Conservation (phyloP, 305 asterid genomes). For the Solanum hybrid region DNA sequence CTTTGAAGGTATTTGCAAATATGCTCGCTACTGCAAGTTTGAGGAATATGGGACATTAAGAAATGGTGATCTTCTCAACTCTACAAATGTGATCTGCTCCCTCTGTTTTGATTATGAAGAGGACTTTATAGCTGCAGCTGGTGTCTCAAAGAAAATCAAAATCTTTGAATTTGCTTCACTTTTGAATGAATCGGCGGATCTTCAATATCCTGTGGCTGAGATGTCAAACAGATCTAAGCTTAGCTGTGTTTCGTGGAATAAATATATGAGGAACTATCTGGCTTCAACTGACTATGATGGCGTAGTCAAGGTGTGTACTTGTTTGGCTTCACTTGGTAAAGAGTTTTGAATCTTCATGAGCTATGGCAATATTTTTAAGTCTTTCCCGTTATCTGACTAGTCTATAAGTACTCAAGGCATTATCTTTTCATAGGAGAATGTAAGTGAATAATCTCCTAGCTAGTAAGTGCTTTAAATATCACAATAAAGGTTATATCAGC, state of each 20-base stretch:
- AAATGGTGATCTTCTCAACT: constrained; percentile 23
- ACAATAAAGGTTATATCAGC: neutral
- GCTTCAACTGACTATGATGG: constrained; percentile 48
- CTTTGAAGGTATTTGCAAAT: constrained; percentile 38
- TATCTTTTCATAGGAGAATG: neutral
- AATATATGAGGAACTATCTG: constrained; percentile 35
- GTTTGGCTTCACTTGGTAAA: neutral
- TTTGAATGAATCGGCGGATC: constrained; percentile 27
- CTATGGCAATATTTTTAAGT: neutral
- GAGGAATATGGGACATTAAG: constrained; percentile 35
- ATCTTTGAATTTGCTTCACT: constrained; percentile 34
- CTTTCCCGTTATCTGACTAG: neutral
- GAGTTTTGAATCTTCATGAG: neutral
- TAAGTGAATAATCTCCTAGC: neutral
- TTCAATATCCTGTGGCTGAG: constrained; percentile 47
- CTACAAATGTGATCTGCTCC: constrained; percentile 33
- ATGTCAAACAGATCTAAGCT: constrained; percentile 33
- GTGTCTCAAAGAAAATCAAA: constrained; percentile 46
- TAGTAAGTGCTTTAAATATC: neutral
- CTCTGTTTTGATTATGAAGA: constrained; percentile 45
- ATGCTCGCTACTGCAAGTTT: constrained; percentile 32
- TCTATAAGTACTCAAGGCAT: neutral
- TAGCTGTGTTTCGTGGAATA: constrained; percentile 51
- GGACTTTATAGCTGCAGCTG: constrained; percentile 43
- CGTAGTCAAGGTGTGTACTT: constrained; percentile 32